These are phyloP conservation scores for Hypoxylon sp. DNA, from an alignment of 2,329 filamentous ascomycete genomes.

Conservation along the genomic window DNA sequence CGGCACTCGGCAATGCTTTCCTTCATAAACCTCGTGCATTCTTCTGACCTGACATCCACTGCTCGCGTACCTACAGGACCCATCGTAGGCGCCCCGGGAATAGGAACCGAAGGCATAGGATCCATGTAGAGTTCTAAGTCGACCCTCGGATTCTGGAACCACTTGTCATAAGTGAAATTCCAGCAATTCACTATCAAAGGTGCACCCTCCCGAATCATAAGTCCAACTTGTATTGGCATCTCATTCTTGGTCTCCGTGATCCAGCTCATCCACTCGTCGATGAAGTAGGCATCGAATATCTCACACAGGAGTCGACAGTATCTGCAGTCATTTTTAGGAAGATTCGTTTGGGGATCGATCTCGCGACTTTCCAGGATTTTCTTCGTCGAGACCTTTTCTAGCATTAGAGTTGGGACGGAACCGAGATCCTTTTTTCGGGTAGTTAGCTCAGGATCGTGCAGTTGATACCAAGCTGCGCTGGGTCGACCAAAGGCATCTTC, in stretches of 20 bases:
- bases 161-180: slow-evolving; percentile 35
- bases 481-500: slow-evolving; percentile 26
- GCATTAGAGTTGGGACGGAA: slow-evolving; percentile 25
- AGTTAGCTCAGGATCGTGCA: slow-evolving; percentile 14
- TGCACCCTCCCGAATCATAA: slow-evolving; percentile 30
- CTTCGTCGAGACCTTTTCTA: slow-evolving; percentile 27
- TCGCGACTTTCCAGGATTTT: slow-evolving; percentile 29
- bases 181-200: slow-evolving; percentile 34
- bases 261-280: slow-evolving; percentile 36
- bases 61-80: slow-evolving; percentile 19
- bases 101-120: slow-evolving; percentile 18
- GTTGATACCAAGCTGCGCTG: slow-evolving; percentile 16
- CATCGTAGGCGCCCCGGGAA: slow-evolving; percentile 23
- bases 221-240: slow-evolving; percentile 31
- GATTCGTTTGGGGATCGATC: slow-evolving; percentile 22
- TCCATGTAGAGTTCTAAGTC: slow-evolving; percentile 34
- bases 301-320: slow-evolving; percentile 33
- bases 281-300: slow-evolving; percentile 33
- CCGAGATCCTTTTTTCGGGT: slow-evolving; percentile 22
- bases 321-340: slow-evolving; percentile 28
- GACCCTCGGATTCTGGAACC: slow-evolving; percentile 27
- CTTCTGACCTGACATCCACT: slow-evolving; percentile 23
- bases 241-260: slow-evolving; percentile 31
- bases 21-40: slow-evolving; percentile 31
- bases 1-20: slow-evolving; percentile 30